A percentile compares a stretch with the other conserved stretches of the same genome.
Evolutionary conservation across 2,329 filamentous ascomycete genomes (phyloP).

Genomic region (Penicillium italicum): DNA sequence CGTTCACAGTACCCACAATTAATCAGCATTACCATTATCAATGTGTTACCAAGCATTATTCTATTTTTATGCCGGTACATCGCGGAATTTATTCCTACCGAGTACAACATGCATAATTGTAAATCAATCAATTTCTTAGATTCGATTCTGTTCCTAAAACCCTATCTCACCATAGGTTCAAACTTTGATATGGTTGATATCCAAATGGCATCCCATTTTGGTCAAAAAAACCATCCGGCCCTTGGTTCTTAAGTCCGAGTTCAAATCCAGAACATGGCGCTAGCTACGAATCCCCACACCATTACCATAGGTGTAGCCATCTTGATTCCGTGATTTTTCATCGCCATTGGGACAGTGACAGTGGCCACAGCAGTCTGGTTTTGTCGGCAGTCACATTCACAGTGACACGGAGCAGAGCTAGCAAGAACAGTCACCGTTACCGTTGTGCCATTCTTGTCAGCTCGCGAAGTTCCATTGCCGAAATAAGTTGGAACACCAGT

Average conservation of each 20-base stretch:
- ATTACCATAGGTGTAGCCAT: not conserved
- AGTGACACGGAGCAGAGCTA: not conserved
- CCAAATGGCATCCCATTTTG: not conserved
- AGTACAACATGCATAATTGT: too few relatives aligned
- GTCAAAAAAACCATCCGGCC: not conserved
- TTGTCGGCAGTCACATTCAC: not conserved
- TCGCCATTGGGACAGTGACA: not conserved
- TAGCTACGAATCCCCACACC: not conserved
- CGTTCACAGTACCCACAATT: not conserved
- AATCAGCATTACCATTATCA: not conserved
- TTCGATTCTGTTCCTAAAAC: not conserved
- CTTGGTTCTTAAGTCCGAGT: not conserved
- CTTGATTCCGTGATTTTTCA: not conserved
- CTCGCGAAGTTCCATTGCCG: not conserved
- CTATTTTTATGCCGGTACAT: not conserved
- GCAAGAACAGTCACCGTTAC: slow-evolving; percentile 2
- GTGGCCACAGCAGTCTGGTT: not conserved
- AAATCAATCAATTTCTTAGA: not conserved
- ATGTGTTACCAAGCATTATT: not conserved
- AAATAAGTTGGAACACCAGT: not conserved
- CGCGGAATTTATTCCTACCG: not conserved
- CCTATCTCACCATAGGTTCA: not conserved
- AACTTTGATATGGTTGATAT: not conserved
- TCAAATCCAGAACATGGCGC: not conserved
- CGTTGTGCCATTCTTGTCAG: not conserved